These are phyloP conservation scores for Suillus clintonianus DNA, from an alignment of 768 basidiomycete genomes.

Conservation along the genomic window DNA sequence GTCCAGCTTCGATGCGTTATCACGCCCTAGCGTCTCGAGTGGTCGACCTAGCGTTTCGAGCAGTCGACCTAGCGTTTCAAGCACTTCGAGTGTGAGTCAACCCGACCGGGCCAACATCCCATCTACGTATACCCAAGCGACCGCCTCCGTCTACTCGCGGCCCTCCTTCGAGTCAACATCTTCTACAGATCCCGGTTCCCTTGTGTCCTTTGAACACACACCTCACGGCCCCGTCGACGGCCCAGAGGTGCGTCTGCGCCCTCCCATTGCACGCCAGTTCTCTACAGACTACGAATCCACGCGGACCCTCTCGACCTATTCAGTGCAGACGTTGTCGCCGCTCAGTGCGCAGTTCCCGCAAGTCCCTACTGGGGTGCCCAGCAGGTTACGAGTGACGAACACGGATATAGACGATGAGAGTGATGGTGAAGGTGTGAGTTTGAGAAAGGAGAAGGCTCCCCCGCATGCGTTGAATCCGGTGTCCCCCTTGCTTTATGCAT, in stretches of 20 bases:
- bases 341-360: conserved; percentile 33
- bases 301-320: conserved; percentile 18
- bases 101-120: neutral
- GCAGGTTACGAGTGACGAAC: conserved; percentile 30
- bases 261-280: conserved; percentile 19
- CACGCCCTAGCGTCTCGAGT: neutral
- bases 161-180: conserved; percentile 28
- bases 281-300: conserved; percentile 17
- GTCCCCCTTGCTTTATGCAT: conserved; percentile 43
- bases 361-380: conserved; percentile 31
- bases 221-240: conserved; percentile 1
- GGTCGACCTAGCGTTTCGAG: conserved; percentile 13
- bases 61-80: conserved; percentile 9
- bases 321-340: conserved; percentile 16
- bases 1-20: neutral
- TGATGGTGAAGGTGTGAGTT: conserved; percentile 4
- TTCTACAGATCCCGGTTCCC: neutral
- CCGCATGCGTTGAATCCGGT: conserved; percentile 13
- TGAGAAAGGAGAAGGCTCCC: conserved; percentile 2
- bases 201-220: neutral
- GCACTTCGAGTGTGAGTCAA: neutral
- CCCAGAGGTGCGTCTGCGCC: conserved; percentile 15
- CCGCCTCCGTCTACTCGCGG: conserved; percentile 11
- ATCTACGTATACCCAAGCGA: neutral
- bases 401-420: conserved; percentile 5